Evolutionary conservation across 805 yeast genomes (phyloP).

Genomic region (Vanderwaltozyma polyspora): DNA sequence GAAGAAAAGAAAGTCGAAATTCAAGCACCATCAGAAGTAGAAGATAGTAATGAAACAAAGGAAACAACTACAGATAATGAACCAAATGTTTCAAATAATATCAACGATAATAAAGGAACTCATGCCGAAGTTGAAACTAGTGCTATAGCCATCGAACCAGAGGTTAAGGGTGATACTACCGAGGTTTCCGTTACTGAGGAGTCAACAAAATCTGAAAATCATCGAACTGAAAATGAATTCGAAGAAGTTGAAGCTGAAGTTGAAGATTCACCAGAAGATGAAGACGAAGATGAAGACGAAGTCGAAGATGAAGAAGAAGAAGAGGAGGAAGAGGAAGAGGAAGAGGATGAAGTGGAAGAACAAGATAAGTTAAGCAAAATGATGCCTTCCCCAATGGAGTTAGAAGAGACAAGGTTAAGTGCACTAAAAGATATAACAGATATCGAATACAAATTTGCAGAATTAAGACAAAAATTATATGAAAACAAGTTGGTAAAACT

Average conservation of each 20-base stretch:
- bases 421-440: slow-evolving; percentile 54
- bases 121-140: slow-evolving; percentile 11
- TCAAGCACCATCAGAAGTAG: too few relatives aligned
- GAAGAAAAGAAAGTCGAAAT: slow-evolving; percentile 16
- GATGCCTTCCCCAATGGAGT: slow-evolving; percentile 15
- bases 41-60: too few relatives aligned
- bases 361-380: slow-evolving; percentile 3
- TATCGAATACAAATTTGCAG: slow-evolving; percentile 81
- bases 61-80: too few relatives aligned
- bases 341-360: slow-evolving; percentile 10
- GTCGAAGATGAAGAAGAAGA: slow-evolving; percentile 3
- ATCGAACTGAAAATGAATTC: background rate
- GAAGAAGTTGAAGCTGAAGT: background rate
- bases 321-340: slow-evolving; percentile 11
- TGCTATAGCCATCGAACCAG: slow-evolving; percentile 5
- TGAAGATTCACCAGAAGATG: background rate
- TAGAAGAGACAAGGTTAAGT: slow-evolving; percentile 19
- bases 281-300: background rate
- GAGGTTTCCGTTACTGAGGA: slow-evolving; percentile 11
- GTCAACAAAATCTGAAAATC: too few relatives aligned
- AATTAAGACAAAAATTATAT: slow-evolving; percentile 70
- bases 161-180: slow-evolving; percentile 9
- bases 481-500: slow-evolving; percentile 69
- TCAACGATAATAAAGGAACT: background rate
- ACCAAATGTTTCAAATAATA: too few relatives aligned